Base-by-base conservation (phyloP, 345 rosid species). In the Eucalyptus sp. region DNA sequence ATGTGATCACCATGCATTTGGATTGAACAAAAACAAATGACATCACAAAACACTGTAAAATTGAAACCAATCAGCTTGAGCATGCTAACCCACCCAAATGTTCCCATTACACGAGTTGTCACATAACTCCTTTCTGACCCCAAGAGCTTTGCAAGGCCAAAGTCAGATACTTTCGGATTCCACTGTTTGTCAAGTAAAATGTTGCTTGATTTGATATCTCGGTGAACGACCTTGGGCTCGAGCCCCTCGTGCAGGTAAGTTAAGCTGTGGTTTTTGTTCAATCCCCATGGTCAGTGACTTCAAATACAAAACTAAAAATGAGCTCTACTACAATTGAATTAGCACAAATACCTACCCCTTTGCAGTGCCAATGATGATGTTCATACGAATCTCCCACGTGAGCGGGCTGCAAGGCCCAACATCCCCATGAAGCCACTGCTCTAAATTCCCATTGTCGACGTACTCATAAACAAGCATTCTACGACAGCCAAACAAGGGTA, bases 91-190 rank as follows among this genome's bases (percentile, higher is more conserved):
- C 54, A 94, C 97, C 99, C 99, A 76, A 97, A 97, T 60, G 99
- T 96, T 90, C 99, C 99, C 98, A 96, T 96, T 84, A 96, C 99
- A 13, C 99, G 99, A 89, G 99, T 96, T 18, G 98, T 96, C 90
- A 96, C 98, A 41, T 95, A 96, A 87, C 97, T 96, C 90, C 92
- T 91, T 91, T 96, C 99, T 6, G 99, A 95, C 43, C 97, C 97
- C 88, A 96, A 93, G 20, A 96, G 96, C 93, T 96, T 96, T 50
- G 99, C 99, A n/a, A 96, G 88, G 89, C 99, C 99, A 92, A 96
- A 96, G 64, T 96, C 99, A 0, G 98, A 96, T 51, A 96, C 96
- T 90, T 96, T 96, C 1, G 98, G 87, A 93, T 95, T 96, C 98
- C 99, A 96, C 90, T 92, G 95, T 93, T 91, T 94, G 92, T 96